A percentile compares a stretch with the other conserved stretches of the same genome.
Evolutionary conservation across 352 stramenopile species (phyloP).

Genomic region (Saprolegnia diclina): DNA sequence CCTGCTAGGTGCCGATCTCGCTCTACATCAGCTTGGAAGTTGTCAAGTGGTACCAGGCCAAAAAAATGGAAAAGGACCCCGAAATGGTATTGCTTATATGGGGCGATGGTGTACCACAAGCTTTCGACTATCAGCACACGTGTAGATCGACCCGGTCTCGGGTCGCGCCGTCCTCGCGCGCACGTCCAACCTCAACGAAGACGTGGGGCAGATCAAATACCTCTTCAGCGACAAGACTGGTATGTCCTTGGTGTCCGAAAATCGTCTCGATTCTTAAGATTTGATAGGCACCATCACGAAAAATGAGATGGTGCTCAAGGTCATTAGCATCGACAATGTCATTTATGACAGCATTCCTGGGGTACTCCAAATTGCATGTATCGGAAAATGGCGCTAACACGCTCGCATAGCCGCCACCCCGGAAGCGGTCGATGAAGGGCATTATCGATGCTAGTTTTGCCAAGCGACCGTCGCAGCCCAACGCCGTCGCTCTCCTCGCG

Average conservation of each 20-base stretch:
- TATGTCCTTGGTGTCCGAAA: not conserved
- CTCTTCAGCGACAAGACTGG: conserved; percentile 99
- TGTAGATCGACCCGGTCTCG: conserved; percentile 30
- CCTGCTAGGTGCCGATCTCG: conserved; percentile 92
- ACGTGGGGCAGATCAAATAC: conserved; percentile 97
- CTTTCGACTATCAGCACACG: not conserved
- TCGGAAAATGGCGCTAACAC: not conserved
- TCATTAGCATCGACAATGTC: conserved; percentile 86
- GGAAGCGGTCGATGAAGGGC: not conserved
- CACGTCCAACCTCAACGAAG: conserved; percentile 92
- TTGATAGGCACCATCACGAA: conserved; percentile 91
- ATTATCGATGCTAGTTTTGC: not conserved
- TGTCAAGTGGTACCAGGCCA: conserved; percentile 92
- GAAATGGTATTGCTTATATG: conserved; percentile 44
- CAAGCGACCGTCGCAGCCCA: conserved; percentile 8
- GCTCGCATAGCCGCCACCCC: not conserved
- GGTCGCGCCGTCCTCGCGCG: conserved; percentile 75
- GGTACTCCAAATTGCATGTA: not conserved
- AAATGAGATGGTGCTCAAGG: conserved; percentile 98
- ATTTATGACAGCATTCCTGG: conserved; percentile 65
- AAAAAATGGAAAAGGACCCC: conserved; percentile 86
- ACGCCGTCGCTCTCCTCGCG: not conserved
- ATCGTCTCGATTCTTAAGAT: not conserved
- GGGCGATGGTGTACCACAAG: too few relatives aligned
- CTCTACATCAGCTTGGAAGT: conserved; percentile 97